A percentile compares a stretch with the other conserved stretches of the same genome.
phyloP scores from a whole-genome alignment of 2,329 filamentous ascomycete species.

The Alternaria dauci region DNA sequence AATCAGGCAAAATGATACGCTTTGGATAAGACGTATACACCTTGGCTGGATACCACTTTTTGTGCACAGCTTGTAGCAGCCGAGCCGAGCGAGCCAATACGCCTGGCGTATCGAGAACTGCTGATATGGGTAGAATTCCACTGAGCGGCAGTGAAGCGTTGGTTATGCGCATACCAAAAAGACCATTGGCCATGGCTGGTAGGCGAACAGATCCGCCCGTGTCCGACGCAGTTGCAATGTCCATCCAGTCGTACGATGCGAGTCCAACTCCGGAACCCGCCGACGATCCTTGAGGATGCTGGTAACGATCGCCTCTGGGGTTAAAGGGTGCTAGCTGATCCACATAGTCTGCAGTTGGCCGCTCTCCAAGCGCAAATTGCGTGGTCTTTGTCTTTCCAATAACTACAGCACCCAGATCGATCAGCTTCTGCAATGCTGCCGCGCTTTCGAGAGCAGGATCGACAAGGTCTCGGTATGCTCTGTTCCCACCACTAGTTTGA shows the following conservation, averaged over 20 bases:
- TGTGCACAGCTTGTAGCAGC: conserved; percentile 21
- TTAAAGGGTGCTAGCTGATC: conserved; percentile 41
- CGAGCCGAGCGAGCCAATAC: conserved; percentile 21
- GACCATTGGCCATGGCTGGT: conserved; percentile 14
- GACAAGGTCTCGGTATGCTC: conserved; percentile 22
- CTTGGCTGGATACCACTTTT: conserved; percentile 12
- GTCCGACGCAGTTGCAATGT: conserved; percentile 25
- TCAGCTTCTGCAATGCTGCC: conserved; percentile 21
- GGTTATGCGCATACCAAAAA: conserved; percentile 21
- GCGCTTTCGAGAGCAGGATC: conserved; percentile 10
- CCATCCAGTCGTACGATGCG: conserved; percentile 28
- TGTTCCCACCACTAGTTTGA: conserved; percentile 21
- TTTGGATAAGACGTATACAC: conserved; percentile 16
- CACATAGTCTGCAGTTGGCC: conserved; percentile 32
- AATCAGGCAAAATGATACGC: conserved; percentile 14
- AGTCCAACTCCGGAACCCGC: conserved; percentile 17
- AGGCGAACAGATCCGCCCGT: conserved; percentile 21
- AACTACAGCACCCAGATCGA: conserved; percentile 46
- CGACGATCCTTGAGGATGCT: conserved; percentile 18
- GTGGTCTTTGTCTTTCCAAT: conserved; percentile 62
- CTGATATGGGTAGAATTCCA: conserved; percentile 21
- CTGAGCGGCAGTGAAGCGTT: conserved; percentile 22
- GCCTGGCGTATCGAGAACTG: conserved; percentile 24
- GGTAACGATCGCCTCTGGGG: conserved; percentile 41
- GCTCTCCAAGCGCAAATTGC: conserved; percentile 53